These are phyloP conservation scores for Pyrenopolyporus hunteri DNA, from an alignment of 495 filamentous ascomycete genomes.

Conservation along the genomic window DNA sequence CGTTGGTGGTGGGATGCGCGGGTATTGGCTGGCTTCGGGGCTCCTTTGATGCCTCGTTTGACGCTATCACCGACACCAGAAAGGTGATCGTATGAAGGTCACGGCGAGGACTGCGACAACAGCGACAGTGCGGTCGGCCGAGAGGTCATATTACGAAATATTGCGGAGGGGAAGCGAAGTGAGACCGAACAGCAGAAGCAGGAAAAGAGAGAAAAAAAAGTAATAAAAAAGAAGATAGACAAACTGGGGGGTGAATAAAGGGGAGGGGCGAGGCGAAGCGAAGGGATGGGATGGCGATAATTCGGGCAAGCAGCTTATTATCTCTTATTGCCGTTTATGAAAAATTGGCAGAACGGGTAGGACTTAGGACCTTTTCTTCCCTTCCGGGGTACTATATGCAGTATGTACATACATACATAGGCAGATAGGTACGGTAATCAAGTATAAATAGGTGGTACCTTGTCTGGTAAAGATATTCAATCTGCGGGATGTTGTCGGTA, in stretches of 20 bases:
- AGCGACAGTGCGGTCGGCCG: constrained; percentile 13
- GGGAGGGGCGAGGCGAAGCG: constrained; percentile 15
- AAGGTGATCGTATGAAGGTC: neutral
- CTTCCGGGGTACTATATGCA: too few species aligned
- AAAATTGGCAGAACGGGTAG: too few species aligned
- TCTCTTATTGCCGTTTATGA: too few species aligned
- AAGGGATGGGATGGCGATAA: neutral
- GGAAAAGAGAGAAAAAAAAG: constrained; percentile 2
- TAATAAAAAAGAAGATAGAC: constrained; percentile 1
- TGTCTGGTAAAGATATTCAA: constrained; percentile 6
- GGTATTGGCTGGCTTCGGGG: neutral
- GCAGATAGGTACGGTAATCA: too few species aligned
- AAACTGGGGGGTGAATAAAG: constrained; percentile 25
- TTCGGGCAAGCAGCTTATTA: constrained; percentile 22
- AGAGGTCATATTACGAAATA: constrained; percentile 26
- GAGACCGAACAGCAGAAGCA: neutral
- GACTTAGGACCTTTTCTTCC: too few species aligned
- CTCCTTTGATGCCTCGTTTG: neutral
- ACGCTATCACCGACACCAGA: neutral
- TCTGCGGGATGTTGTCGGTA: constrained; percentile 8
- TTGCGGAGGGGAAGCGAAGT: too few species aligned
- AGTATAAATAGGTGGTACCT: neutral
- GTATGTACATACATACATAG: too few species aligned
- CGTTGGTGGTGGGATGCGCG: neutral
- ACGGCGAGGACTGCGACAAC: constrained; percentile 8